Conservation (phyloP, 345 rosid species). For the Camelina laxa region DNA sequence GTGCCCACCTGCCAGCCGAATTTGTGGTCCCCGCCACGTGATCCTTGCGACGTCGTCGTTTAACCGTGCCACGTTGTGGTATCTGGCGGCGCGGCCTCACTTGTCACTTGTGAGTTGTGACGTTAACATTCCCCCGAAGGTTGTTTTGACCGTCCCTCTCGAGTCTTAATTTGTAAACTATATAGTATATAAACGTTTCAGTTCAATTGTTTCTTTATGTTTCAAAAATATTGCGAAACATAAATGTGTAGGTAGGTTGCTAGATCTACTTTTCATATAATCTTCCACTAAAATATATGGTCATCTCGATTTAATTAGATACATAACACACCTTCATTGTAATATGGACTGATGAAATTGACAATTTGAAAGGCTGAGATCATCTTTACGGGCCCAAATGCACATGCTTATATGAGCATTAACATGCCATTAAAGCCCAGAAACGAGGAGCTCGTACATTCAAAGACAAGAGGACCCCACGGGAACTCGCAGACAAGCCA, state of each 20-base stretch:
- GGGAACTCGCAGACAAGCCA: too few species aligned
- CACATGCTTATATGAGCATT: background rate
- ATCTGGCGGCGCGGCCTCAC: conserved; percentile 28
- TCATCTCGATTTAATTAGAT: too few species aligned
- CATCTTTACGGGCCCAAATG: background rate
- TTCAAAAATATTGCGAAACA: too few species aligned
- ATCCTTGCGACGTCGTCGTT: conserved; percentile 34
- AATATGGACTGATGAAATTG: background rate
- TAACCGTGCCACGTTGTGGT: conserved; percentile 20
- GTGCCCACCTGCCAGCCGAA: conserved; percentile 54
- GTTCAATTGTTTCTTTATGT: too few species aligned
- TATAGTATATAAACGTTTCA: too few species aligned
- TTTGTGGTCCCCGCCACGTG: conserved; percentile 59
- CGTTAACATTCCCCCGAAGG: conserved; percentile 18
- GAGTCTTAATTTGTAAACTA: too few species aligned
- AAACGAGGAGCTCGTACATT: conserved; percentile 6
- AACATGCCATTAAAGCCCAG: background rate
- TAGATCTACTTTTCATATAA: too few species aligned
- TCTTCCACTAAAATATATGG: too few species aligned
- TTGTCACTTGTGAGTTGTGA: background rate
- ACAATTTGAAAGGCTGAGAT: background rate
- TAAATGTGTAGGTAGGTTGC: too few species aligned
- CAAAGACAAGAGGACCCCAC: background rate
- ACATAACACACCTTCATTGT: too few species aligned
- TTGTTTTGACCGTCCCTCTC: background rate